Conservation (phyloP, 2,329 filamentous ascomycete species). For the Celoporthe dispersa region DNA sequence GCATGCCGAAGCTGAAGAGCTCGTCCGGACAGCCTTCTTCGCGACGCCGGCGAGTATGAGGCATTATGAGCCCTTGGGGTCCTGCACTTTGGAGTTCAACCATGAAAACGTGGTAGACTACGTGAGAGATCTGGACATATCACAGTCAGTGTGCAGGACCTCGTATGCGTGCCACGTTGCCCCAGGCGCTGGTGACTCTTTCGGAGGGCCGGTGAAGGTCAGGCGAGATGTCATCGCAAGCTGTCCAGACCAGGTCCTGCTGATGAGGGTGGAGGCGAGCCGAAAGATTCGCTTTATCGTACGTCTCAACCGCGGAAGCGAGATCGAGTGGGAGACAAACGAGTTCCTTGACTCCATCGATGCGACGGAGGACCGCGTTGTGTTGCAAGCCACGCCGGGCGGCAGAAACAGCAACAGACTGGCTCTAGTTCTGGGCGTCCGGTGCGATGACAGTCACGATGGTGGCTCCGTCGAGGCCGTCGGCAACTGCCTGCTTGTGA, state of each 20-base stretch:
- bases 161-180: conserved; percentile 17
- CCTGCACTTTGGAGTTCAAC: conserved; percentile 45
- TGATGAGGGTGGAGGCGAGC: conserved; percentile 31
- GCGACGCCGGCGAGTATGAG: conserved; percentile 50
- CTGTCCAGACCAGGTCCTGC: conserved; percentile 29
- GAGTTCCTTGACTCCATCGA: conserved; percentile 47
- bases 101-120: conserved; percentile 35
- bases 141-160: conserved; percentile 24
- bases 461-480: conserved; percentile 37
- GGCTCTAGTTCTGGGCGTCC: conserved; percentile 38
- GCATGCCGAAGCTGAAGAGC: conserved; percentile 46
- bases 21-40: conserved; percentile 48
- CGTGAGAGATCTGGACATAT: conserved; percentile 31
- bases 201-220: conserved; percentile 17
- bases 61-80: conserved; percentile 50
- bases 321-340: conserved; percentile 48
- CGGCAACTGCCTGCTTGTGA: conserved; percentile 43
- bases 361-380: conserved; percentile 36
- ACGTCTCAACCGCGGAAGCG: conserved; percentile 44
- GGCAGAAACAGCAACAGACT: conserved; percentile 40
- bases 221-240: conserved; percentile 32
- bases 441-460: conserved; percentile 33
- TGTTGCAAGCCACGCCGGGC: conserved; percentile 44
- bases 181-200: background rate
- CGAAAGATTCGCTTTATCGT: conserved; percentile 33